Evolutionary conservation across 768 basidiomycete species (phyloP), one percentile per base, ranked within the genome.

Genomic region (Boletus sp.): DNA sequence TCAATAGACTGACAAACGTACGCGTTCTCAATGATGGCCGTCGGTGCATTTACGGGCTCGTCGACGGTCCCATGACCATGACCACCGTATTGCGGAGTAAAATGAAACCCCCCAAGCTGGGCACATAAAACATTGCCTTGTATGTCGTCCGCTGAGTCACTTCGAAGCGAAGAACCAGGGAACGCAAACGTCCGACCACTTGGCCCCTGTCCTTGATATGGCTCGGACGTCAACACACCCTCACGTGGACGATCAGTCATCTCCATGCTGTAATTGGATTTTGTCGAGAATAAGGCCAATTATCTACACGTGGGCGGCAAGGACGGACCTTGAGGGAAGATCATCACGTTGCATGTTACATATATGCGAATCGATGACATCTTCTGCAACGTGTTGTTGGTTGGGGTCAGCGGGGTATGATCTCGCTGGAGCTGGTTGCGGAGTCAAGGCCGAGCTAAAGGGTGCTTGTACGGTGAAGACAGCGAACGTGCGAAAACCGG

Each of bases 251-350:
- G 46, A 65, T 61, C 65, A 38, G 48, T 57, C 54, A 53, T 42
- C 23, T 53, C 47, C 39, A 50, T 7, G 50, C 67, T 65, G 56
- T 33, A 59, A 66, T 63, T 63, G 47, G 47, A 53, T 57, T 45
- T 45, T 51, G 44, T 54, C 55, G 53, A 53, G 41, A 37, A 56
- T 57, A 46, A 55, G 57, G 17, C 43, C 33, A 46, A 52, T 39
- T 29, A 15, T 33, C 43, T 45, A 64, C 66, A 68, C 64, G 66
- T 64, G 66, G 54, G 35, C 57, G 56, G 41, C 48, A 56, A 68
- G 61, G 59, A 68, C 67, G 61, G 58, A 68, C 67, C 67, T 65
- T 65, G 68, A 61, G 63, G 61, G 68, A 67, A 65, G 65, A 68
- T 68, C 67, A 63, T 68, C 67, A 65, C 67, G 65, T 67, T 69